Evolutionary conservation across 177 flowering plant genomes (phyloP).

Genomic region (Vitis hybrid): DNA sequence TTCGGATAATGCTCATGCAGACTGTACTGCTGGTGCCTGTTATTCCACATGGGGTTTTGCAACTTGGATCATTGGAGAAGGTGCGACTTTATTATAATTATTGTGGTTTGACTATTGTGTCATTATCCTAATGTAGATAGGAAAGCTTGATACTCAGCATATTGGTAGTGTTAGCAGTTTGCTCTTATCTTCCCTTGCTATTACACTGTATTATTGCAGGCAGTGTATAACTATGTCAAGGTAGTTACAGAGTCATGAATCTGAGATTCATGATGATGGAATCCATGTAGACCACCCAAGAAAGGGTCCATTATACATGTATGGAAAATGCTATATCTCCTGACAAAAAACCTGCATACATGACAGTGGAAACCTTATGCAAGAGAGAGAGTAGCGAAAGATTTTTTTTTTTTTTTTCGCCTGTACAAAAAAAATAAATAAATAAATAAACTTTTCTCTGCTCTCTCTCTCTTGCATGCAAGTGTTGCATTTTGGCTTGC

Average conservation of each 20-base stretch:
- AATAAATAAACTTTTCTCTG: too few relatives aligned
- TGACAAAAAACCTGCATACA: too few relatives aligned
- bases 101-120: conserved; percentile 3
- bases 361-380: too few relatives aligned
- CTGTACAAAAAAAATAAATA: too few relatives aligned
- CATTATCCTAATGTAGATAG: background rate
- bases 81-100: conserved; percentile 36
- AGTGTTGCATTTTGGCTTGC: background rate
- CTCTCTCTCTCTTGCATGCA: background rate
- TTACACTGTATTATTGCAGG: background rate
- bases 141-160: background rate
- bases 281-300: too few relatives aligned
- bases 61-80: conserved; percentile 77
- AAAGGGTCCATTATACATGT: too few relatives aligned
- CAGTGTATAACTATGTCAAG: background rate
- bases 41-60: conserved; percentile 79
- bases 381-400: too few relatives aligned
- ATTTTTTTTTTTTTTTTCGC: too few relatives aligned
- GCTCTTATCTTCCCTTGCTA: background rate
- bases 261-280: background rate
- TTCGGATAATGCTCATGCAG: conserved; percentile 43
- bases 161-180: background rate
- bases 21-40: conserved; percentile 82
- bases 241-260: background rate
- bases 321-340: too few relatives aligned